Percentiles rank a stretch among this genome's conserved stretches.
phyloP scores from a whole-genome alignment of 331 rosid species.

The Quercus phellos region DNA sequence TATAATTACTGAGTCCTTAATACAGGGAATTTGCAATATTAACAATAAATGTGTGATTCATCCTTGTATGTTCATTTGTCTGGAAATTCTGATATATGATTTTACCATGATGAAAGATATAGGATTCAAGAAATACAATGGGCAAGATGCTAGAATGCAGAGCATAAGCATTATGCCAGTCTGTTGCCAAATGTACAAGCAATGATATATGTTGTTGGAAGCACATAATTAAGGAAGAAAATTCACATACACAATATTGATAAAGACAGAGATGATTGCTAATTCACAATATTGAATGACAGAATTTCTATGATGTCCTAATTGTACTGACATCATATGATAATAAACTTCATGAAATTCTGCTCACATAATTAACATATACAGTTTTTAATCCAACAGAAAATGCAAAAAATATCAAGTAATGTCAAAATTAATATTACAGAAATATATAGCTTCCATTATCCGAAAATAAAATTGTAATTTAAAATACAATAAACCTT shows the following conservation, averaged over 20 bases:
- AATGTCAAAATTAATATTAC: not conserved
- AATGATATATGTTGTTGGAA: not conserved
- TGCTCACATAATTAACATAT: not conserved
- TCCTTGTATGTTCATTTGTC: not conserved
- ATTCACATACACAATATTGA: not conserved
- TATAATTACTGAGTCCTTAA: not conserved
- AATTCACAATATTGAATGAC: not conserved
- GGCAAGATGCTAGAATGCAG: not conserved
- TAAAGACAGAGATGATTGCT: not conserved
- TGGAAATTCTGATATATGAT: not conserved
- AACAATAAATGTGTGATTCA: not conserved
- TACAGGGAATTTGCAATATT: not conserved
- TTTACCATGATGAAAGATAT: not conserved
- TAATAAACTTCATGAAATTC: not conserved
- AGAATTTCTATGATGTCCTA: not conserved
- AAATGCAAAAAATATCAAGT: not conserved
- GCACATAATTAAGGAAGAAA: not conserved
- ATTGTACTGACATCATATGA: not conserved
- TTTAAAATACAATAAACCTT: constrained; percentile 13
- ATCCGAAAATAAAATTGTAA: not conserved
- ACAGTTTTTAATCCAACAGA: not conserved
- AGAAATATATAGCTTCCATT: not conserved
- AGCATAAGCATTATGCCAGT: not conserved
- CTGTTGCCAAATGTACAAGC: not conserved
- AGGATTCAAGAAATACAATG: not conserved